Evolutionary conservation across 768 basidiomycete species (phyloP), one percentile per base, ranked within the genome.

Genomic region (Lentinula sp.): DNA sequence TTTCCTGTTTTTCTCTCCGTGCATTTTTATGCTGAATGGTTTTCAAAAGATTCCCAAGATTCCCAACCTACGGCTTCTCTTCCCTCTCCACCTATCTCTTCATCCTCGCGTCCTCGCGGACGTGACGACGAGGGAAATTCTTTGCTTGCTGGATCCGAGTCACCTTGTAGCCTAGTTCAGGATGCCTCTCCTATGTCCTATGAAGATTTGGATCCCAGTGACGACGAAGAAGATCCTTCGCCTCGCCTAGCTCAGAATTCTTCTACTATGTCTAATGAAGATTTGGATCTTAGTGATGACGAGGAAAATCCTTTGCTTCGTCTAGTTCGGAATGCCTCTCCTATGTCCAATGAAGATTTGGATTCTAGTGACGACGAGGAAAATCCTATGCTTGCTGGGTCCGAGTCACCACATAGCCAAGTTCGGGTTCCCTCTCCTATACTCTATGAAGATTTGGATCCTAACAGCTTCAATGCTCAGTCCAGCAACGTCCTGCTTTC

Each of bases 1-100:
- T 28, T 15, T 5, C 15, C 9, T 6, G 1, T 13, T 28, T 8
- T n/a, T 28, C 15, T 15, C 21, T 23, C 23, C 5, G 16, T 49
- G 15, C 45, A 43, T 43, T 2, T 28, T 23, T 11, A 2, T 42
- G 11, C 23, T 40, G 39, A 21, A 7, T 8, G 4, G 2, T 37
- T 10, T 40, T 37, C 11, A 7, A 16, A 21, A 48, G 31, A 46
- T 35, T 45, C 56, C 10, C 6, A 45, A 8, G 15, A 37, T 39
- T 59, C 57, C 32, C 35, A 9, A 5, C 45, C 57, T 6, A 45
- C n/a, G n/a, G 57, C 45, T 21, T 59, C 57, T 46, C 48, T 59
- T 21, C 57, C 57, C 21, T 59, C 57, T 46, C 57, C 57, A 6
- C 57, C 57, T 32, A 32, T 39, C 28, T 48, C 57, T 46, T 42